Conservation (phyloP, 2,329 filamentous ascomycete genomes). For the Seiridium cupressi region DNA sequence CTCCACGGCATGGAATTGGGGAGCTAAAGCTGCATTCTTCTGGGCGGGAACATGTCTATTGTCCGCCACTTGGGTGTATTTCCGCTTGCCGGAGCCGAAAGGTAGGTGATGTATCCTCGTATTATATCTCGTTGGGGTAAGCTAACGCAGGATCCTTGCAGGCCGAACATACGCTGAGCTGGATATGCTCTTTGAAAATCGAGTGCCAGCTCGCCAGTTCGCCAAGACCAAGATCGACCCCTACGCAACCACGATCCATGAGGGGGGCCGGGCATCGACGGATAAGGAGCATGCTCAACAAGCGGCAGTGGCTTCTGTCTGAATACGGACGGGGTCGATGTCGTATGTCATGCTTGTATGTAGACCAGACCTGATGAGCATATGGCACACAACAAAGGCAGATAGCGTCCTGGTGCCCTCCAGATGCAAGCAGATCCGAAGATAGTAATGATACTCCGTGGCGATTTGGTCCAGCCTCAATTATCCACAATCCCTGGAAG, state of each 20-base stretch:
- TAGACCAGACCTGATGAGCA: too few relatives aligned
- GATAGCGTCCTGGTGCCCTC: background rate
- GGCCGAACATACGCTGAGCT: conserved; percentile 41
- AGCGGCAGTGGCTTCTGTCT: background rate
- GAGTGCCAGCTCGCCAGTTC: conserved; percentile 38
- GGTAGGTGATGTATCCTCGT: conserved; percentile 21
- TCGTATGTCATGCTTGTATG: background rate
- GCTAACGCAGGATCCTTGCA: conserved; percentile 2
- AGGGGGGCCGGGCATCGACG: background rate
- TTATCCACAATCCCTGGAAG: conserved; percentile 5
- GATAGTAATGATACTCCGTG: background rate
- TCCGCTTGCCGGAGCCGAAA: conserved; percentile 53
- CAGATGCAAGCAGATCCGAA: background rate
- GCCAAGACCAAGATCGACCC: conserved; percentile 35
- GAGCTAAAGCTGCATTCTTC: conserved; percentile 44
- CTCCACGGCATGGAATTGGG: conserved; percentile 45
- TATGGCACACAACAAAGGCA: too few relatives aligned
- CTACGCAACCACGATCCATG: conserved; percentile 21
- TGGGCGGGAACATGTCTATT: conserved; percentile 47
- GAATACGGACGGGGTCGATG: background rate
- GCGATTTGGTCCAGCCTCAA: background rate
- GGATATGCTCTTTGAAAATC: conserved; percentile 39
- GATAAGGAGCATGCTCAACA: background rate
- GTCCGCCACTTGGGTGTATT: conserved; percentile 48
- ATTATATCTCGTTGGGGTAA: background rate